Evolutionary conservation across 257 asterid genomes (phyloP), one percentile per base, ranked within the genome.

Genomic region (Nicotiana paniculata): DNA sequence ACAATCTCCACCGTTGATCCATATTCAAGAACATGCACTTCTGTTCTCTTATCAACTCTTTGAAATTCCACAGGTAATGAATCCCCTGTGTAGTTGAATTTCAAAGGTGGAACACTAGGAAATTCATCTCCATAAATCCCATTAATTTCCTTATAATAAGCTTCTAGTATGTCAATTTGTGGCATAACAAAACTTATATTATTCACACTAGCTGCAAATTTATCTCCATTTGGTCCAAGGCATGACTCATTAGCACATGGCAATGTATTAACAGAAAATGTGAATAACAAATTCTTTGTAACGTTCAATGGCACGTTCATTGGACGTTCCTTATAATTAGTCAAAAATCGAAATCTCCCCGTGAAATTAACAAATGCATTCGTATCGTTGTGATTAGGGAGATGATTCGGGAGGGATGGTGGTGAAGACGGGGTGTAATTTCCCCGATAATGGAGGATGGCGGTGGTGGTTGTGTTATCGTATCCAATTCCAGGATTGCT

Each of bases 1-100:
- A 91, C 92, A 59, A 93, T 37, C 86, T 91, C 97, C 80, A 93
- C 93, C 0, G 82, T 79, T 17, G 90, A 74, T 54, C 90, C 90
- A 77, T 88, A 90, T 12, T 88, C 83, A 0, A 93, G 86, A 13
- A 88, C 88, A 18, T 65, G 83, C 9, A 90, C 92, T 6, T 80
- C 86, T 0, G 95, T 88, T 1, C 84, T 85, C 1, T 68, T 72
- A 0, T 33, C 30, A 9, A 93, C 85, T 6, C 10, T 43, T 79
- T 59, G 82, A 1, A 83, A 30, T 7, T 7, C 33, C 6, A 4
- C 15, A 4, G 97, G 87, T 10, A 88, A 64, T 2, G 35, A 10
- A 0, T 77, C 76, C 7, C 58, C 69, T 0, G 94, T 93, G 62
- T 74, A 93, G 65, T 93, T 89, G 85, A 78, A 93, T 0, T 10